These are phyloP conservation scores for Trichoderma reesei DNA, from an alignment of 495 filamentous ascomycete species.

Conservation along the genomic window DNA sequence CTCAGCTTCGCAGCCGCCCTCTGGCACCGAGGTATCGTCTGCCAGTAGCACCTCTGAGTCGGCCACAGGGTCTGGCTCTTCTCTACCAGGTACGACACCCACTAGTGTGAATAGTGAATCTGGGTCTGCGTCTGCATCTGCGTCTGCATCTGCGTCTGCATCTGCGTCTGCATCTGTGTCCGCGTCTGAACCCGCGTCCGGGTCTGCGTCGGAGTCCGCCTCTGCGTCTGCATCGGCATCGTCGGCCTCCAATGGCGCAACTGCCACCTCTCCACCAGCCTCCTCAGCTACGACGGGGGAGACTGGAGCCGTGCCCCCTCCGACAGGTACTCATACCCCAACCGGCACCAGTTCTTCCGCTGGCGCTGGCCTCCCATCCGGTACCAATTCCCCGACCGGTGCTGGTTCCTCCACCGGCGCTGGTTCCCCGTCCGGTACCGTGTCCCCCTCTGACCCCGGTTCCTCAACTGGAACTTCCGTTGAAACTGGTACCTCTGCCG, in stretches of 20 bases:
- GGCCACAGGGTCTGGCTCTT: background rate
- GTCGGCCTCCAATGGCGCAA: background rate
- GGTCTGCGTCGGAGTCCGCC: background rate
- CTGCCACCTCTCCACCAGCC: background rate
- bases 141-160: background rate
- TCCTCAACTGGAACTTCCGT: background rate
- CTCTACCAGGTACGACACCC: background rate
- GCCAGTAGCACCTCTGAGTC: conserved; percentile 57
- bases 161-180: background rate
- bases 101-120: background rate
- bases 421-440: background rate
- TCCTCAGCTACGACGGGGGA: background rate
- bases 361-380: background rate
- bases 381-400: background rate
- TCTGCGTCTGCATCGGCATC: background rate
- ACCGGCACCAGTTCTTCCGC: background rate
- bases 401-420: background rate
- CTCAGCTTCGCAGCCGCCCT: conserved; percentile 52
- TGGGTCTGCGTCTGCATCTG: background rate
- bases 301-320: background rate
- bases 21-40: conserved; percentile 71
- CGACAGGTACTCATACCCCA: conserved; percentile 2
- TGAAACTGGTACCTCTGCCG: background rate
- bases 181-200: background rate
- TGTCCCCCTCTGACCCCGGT: background rate